Conservation (phyloP, 2,329 filamentous ascomycete genomes). For the Monilinia fructigena region DNA sequence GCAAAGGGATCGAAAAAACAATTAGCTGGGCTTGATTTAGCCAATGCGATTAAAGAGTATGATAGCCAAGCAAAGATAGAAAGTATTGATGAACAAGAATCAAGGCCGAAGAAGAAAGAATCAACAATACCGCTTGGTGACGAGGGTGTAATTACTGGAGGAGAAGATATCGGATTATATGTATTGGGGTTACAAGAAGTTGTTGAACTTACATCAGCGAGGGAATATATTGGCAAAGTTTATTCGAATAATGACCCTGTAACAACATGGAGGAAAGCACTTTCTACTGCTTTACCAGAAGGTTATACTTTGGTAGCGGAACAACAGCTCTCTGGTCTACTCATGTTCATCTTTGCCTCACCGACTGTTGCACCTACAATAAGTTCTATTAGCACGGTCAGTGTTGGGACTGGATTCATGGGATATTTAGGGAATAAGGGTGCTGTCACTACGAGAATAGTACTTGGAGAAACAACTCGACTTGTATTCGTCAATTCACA, state of each 20-base stretch:
- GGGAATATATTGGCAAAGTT: constrained; percentile 69
- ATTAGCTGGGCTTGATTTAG: constrained; percentile 55
- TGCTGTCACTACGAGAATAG: constrained; percentile 74
- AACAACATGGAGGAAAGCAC: constrained; percentile 76
- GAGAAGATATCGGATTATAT: constrained; percentile 80
- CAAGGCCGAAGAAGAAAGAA: constrained; percentile 44
- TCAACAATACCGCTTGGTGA: constrained; percentile 47
- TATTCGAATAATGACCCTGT: constrained; percentile 71
- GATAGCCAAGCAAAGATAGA: constrained; percentile 43
- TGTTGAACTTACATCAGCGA: constrained; percentile 76
- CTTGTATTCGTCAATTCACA: constrained; percentile 91
- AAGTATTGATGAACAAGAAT: constrained; percentile 49
- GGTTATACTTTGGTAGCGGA: constrained; percentile 76
- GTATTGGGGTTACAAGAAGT: constrained; percentile 90
- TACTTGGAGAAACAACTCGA: constrained; percentile 85
- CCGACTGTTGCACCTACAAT: constrained; percentile 71
- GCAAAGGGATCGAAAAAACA: constrained; percentile 65
- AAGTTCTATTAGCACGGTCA: constrained; percentile 76
- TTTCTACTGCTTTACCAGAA: constrained; percentile 70
- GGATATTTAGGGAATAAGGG: constrained; percentile 98
- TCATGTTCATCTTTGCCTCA: constrained; percentile 83
- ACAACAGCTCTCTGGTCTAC: constrained; percentile 82
- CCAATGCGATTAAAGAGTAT: constrained; percentile 42
- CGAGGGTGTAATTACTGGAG: constrained; percentile 48
- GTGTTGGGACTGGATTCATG: constrained; percentile 83